Conservation (phyloP, 2,329 filamentous ascomycete species). For the Talaromyces funiculosus region DNA sequence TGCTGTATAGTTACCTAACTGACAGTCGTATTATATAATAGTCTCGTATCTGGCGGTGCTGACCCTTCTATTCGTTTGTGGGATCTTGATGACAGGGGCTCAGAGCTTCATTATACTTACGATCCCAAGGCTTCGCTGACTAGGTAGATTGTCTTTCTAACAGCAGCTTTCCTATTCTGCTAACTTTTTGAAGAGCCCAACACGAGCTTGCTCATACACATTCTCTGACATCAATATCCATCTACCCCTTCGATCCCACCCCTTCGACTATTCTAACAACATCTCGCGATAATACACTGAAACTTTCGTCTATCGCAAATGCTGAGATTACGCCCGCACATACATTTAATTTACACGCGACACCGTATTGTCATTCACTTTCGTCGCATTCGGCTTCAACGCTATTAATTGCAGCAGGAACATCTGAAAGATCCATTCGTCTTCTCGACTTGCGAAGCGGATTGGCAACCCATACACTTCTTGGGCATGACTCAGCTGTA, state of each 20-base stretch:
- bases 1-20: slow-evolving; percentile 1
- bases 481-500: slow-evolving; percentile 62
- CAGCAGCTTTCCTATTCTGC: slow-evolving; percentile 39
- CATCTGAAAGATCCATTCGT: slow-evolving; percentile 75
- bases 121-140: slow-evolving; percentile 46
- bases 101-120: slow-evolving; percentile 46
- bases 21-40: slow-evolving; percentile 25
- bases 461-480: slow-evolving; percentile 64
- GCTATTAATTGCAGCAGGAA: slow-evolving; percentile 81
- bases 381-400: slow-evolving; percentile 60
- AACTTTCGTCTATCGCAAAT: slow-evolving; percentile 38
- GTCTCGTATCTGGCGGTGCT: slow-evolving; percentile 76
- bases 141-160: slow-evolving; percentile 19
- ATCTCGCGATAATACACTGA: slow-evolving; percentile 42
- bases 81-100: slow-evolving; percentile 65
- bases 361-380: slow-evolving; percentile 60
- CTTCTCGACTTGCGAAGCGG: slow-evolving; percentile 83
- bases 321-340: slow-evolving; percentile 39
- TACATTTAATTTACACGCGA: slow-evolving; percentile 43
- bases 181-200: slow-evolving; percentile 36
- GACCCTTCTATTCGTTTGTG: slow-evolving; percentile 81
- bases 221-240: slow-evolving; percentile 43
- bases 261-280: slow-evolving; percentile 44
- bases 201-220: slow-evolving; percentile 39
- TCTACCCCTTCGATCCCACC: slow-evolving; percentile 45